Evolutionary conservation across 1,284 basidiomycete genomes (phyloP).

Genomic region (Cutaneotrichosporon sp.): DNA sequence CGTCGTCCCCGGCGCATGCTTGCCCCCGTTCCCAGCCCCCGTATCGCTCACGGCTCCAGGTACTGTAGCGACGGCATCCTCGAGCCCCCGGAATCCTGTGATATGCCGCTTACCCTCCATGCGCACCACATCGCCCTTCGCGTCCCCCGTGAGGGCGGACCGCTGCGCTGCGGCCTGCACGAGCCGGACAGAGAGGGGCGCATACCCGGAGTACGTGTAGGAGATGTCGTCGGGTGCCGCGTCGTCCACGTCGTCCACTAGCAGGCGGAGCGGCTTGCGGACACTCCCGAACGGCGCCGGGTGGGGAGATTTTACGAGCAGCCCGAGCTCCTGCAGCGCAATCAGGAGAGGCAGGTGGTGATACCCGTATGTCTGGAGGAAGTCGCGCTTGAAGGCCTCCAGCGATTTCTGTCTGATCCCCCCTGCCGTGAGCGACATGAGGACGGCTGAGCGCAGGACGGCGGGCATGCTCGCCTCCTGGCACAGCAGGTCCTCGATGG

Average conservation of each 20-base stretch:
- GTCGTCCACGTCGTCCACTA: constrained; percentile 80
- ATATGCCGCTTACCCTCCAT: constrained; percentile 55
- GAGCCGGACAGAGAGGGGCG: constrained; percentile 83
- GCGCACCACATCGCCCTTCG: constrained; percentile 49
- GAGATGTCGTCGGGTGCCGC: constrained; percentile 78
- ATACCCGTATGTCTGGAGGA: constrained; percentile 94
- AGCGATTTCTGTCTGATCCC: constrained; percentile 83
- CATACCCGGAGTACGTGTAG: constrained; percentile 95
- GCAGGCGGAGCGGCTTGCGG: constrained; percentile 78
- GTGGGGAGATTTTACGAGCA: constrained; percentile 52
- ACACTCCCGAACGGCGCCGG: constrained; percentile 59
- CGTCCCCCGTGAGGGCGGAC: constrained; percentile 58
- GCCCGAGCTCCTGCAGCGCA: constrained; percentile 65
- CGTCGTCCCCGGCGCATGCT: constrained; percentile 56
- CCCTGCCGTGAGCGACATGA: constrained; percentile 74
- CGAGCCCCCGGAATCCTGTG: constrained; percentile 93
- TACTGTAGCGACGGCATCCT: constrained; percentile 74
- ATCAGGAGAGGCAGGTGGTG: constrained; percentile 78
- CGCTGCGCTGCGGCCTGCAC: constrained; percentile 90
- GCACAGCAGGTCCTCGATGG: constrained; percentile 81
- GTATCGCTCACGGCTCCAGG: constrained; percentile 81
- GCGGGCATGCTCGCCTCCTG: constrained; percentile 66
- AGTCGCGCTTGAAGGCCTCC: constrained; percentile 83
- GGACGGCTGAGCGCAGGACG: constrained; percentile 74
- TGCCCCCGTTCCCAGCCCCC: constrained; percentile 43